Percentiles rank a stretch among this genome's conserved stretches.
phyloP scores from a whole-genome alignment of 768 basidiomycete genomes.

The Strobilomyces echinocephalus region DNA sequence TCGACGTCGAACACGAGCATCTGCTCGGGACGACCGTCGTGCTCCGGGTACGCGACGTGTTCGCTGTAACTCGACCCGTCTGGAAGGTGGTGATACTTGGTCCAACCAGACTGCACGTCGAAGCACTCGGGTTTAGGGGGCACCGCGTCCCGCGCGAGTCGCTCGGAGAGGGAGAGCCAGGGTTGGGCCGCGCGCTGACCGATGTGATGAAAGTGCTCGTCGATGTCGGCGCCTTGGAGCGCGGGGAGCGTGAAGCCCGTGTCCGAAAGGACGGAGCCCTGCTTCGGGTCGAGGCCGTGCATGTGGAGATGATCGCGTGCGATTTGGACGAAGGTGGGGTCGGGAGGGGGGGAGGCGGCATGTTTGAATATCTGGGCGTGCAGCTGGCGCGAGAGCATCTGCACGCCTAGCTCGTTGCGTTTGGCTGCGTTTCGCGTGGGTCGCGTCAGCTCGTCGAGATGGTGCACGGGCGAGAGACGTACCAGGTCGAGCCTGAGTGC shows the following conservation, averaged over 20 bases:
- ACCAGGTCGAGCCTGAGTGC: conserved; percentile 5
- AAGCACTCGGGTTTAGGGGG: conserved; percentile 60
- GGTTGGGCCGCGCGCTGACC: conserved; percentile 68
- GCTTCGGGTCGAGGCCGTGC: conserved; percentile 76
- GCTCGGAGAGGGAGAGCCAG: conserved; percentile 65
- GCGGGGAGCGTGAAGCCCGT: conserved; percentile 77
- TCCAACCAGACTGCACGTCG: conserved; percentile 75
- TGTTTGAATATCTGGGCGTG: conserved; percentile 81
- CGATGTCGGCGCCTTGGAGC: conserved; percentile 74
- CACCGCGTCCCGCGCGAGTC: conserved; percentile 47
- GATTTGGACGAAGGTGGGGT: conserved; percentile 61
- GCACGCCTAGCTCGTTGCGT: conserved; percentile 89
- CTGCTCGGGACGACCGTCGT: conserved; percentile 59
- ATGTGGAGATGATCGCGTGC: conserved; percentile 74
- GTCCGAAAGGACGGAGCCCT: conserved; percentile 77
- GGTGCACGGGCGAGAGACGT: not conserved
- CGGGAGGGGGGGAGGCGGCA: conserved; percentile 57
- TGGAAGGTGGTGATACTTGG: conserved; percentile 63
- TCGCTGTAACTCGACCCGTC: conserved; percentile 80
- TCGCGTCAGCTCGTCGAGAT: not conserved
- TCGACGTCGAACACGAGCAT: conserved; percentile 92
- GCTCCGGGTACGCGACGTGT: conserved; percentile 61
- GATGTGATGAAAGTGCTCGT: conserved; percentile 85
- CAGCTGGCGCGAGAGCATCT: conserved; percentile 77
- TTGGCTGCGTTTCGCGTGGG: conserved; percentile 39